Conservation (phyloP, 768 basidiomycete genomes). For the Russula sp. region DNA sequence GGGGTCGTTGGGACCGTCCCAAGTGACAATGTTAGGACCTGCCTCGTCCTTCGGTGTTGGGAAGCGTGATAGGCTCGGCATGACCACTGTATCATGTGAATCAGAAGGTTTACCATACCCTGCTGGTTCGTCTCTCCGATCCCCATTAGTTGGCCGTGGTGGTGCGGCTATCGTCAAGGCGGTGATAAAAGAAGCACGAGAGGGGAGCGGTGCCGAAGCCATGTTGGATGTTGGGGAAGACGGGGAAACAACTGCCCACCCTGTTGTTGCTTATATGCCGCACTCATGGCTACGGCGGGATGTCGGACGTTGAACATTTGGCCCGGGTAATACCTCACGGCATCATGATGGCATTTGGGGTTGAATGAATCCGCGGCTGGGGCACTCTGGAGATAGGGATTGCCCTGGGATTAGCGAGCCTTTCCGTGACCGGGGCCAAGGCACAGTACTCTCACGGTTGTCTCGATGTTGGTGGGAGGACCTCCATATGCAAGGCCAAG, state of each 20-base stretch:
- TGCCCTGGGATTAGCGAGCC: neutral
- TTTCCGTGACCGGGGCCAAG: neutral
- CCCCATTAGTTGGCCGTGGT: neutral
- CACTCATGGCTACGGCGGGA: neutral
- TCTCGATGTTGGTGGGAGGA: too few species aligned
- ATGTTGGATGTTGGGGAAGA: neutral
- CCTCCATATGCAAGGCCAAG: too few species aligned
- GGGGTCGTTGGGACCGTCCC: conserved; percentile 13
- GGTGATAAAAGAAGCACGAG: neutral
- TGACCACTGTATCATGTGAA: neutral
- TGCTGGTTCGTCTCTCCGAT: neutral
- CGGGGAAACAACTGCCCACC: neutral
- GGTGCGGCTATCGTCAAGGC: too few species aligned
- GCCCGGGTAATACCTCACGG: neutral
- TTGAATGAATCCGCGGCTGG: neutral
- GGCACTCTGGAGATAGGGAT: neutral
- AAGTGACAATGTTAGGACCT: conserved; percentile 5
- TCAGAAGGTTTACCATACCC: neutral
- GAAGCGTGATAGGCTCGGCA: too few species aligned
- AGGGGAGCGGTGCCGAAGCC: neutral
- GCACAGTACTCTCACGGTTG: too few species aligned
- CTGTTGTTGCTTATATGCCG: neutral
- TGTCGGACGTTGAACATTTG: neutral
- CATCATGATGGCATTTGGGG: neutral
- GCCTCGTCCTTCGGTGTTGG: neutral